Base-by-base conservation (phyloP, 345 rosid genomes). In the Bruguiera gymnorhiza region DNA sequence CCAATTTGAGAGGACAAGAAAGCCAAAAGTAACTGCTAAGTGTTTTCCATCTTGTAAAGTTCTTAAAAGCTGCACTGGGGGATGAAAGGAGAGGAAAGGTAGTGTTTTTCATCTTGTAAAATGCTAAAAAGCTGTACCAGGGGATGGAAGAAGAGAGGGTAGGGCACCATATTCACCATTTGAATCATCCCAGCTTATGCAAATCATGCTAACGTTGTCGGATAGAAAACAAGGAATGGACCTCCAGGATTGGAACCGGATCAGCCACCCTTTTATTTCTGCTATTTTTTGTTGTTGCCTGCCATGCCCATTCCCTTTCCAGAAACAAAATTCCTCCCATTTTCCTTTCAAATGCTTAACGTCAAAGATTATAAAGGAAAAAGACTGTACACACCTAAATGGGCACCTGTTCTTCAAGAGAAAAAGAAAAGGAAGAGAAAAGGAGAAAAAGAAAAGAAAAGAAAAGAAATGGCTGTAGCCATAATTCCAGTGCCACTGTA, bases 401-500 rank as follows among this genome's bases (percentile, higher is more conserved):
- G 37, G 56, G 31, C 46, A 48, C 0, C 16, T 46, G 29, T 59
- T 36, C 63, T 27, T 43, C 58, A 18, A 20, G 50, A 43, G 50
- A 39, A 9, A 9, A 55, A 60, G 23, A 48, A 51, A 63, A 6
- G 11, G 19, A 23, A 19, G 4, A 29, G 11, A 53, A 51, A 56
- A 20, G 32, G 20, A 57, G 20, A 57, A 48, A 61, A 58, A 52
- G 23, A 67, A 16, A 3, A 15, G n/a, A 76, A 66, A 60, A 46
- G n/a, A 26, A 76, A 66, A 53, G 21, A 63, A 74, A 75, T 57
- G 70, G 65, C 65, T 59, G 69, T 15, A n/a, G 31, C 58, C 72
- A 39, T 20, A 52, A 37, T 26, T 9, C 74, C 69, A 53, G 52
- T 31, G 74, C 62, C 66, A 36, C 57, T 55, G 36, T 29, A 62